Base-by-base conservation (phyloP, 106 monocot genomes). In the Narthecium ossifragum region DNA sequence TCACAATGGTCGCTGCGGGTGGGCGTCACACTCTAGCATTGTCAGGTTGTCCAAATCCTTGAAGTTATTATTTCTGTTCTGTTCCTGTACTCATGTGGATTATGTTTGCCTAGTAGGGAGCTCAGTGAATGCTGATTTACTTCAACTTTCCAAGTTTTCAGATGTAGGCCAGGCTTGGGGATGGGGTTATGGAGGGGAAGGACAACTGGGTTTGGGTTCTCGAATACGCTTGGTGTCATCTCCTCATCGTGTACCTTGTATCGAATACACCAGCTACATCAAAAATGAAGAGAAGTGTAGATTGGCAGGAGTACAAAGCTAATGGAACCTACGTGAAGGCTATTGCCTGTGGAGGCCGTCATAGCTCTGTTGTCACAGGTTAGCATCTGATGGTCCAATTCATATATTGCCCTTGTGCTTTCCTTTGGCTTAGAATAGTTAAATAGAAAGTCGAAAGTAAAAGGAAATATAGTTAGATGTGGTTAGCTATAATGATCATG, bases 171-270 rank as follows among this genome's bases (percentile, higher is more conserved):
- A 87, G 61, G 90, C 87, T 27, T 98, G 96, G 96, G 96, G 96
- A 74, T 98, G 96, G 96, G 96, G 96, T 29, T 98, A 98, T 78
- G 90, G 96, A 66, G 96, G 96, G 9, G 96, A 98, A 77, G 96
- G 96, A 7, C 96, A 98, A 38, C 86, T 98, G 56, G 96, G 96
- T 46, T 65, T 98, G 70, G 96, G 96, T 50, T 84, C 86, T 55
- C 77, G 90, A n/a, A 76, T 81, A 37, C 83, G 90, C 3, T 80
- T 74, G 52, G 84, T 98, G 17, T 87, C 90, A 45, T 85, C 90
- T 71, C 96, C 96, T 55, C 83, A 84, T 69, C 96, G 68, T 47
- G 55, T 98, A 25, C 84, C 96, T 34, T 98, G 96, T 54, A 57
- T 87, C 39, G 90, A 90, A 23, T 70, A 29, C 81, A 63, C 22